These are phyloP conservation scores for Pseudocercospora vitis DNA, from an alignment of 2,329 filamentous ascomycete genomes.

Conservation along the genomic window DNA sequence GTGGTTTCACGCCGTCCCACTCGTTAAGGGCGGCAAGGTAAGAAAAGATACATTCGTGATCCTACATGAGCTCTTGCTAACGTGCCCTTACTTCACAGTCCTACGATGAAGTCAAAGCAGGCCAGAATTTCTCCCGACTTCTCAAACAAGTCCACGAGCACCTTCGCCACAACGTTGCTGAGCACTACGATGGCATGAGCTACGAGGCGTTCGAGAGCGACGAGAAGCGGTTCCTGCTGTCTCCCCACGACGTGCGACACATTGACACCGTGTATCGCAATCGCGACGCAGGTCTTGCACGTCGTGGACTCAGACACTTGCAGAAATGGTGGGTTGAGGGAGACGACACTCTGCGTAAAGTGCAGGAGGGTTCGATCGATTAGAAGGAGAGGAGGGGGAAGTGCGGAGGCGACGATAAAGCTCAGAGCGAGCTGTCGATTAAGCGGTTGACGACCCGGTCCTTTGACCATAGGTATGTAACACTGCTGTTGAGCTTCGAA, in stretches of 20 bases:
- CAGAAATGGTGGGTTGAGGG: conserved; percentile 35
- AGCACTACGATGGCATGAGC: conserved; percentile 26
- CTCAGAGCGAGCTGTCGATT: no score
- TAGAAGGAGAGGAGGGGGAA: background rate
- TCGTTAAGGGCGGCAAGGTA: conserved; percentile 36
- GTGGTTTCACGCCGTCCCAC: conserved; percentile 42
- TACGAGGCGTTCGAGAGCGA: conserved; percentile 29
- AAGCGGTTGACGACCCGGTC: no score
- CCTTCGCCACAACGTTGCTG: conserved; percentile 31
- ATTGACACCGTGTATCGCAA: conserved; percentile 42
- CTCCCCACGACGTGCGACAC: conserved; percentile 29
- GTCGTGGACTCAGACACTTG: conserved; percentile 34
- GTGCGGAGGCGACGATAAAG: no score
- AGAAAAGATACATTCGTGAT: no score
- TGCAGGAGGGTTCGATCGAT: conserved; percentile 8
- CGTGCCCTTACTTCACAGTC: no score
- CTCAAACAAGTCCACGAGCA: conserved; percentile 21
- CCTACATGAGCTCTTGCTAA: no score
- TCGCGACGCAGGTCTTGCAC: conserved; percentile 37
- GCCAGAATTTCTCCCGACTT: conserved; percentile 27
- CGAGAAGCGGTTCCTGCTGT: conserved; percentile 26
- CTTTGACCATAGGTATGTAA: no score
- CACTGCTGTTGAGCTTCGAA: no score
- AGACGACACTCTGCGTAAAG: conserved; percentile 21
- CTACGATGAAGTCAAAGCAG: conserved; percentile 26